Percentiles rank a stretch among this genome's conserved stretches.
Evolutionary conservation across 2,329 filamentous ascomycete genomes (phyloP).

Genomic region (Fusarium citri): DNA sequence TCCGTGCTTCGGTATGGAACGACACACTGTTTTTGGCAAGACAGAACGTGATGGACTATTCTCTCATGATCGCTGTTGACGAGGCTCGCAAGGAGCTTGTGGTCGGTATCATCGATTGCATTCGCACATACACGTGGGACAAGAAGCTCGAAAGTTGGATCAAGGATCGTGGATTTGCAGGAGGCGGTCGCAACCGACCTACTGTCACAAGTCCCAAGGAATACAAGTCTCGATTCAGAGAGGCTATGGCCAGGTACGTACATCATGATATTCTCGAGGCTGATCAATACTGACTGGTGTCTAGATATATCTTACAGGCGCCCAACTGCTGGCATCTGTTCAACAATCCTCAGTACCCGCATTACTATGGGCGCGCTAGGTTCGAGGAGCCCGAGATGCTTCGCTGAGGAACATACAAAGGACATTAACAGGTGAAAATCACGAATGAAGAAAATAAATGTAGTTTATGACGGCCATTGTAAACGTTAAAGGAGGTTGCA

Average conservation of each 20-base stretch:
- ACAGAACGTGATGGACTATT: constrained; percentile 99
- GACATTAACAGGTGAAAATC: not conserved
- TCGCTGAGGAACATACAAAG: constrained; percentile 22
- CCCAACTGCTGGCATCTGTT: constrained; percentile 84
- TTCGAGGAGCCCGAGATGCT: constrained; percentile 55
- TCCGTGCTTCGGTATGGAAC: constrained; percentile 94
- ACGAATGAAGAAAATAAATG: constrained; percentile 3
- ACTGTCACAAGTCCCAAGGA: constrained; percentile 98
- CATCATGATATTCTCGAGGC: not conserved
- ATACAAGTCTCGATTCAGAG: constrained; percentile 94
- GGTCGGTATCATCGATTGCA: constrained; percentile 98
- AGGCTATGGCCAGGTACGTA: constrained; percentile 92
- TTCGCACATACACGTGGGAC: constrained; percentile 98
- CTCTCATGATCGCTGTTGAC: constrained; percentile 97
- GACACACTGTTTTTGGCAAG: constrained; percentile 94
- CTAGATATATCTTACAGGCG: constrained; percentile 76
- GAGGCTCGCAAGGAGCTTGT: constrained; percentile 90
- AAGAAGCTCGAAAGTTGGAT: constrained; percentile 99
- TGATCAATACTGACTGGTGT: constrained; percentile 16
- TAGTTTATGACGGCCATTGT: constrained; percentile 10
- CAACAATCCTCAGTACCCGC: constrained; percentile 55
- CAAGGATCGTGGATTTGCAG: constrained; percentile 90
- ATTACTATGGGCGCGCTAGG: constrained; percentile 52
- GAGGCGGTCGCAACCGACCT: constrained; percentile 81
- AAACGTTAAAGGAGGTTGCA: constrained; percentile 16